Evolutionary conservation across 2,329 filamentous ascomycete genomes (phyloP).

Genomic region (Exophiala sp.): DNA sequence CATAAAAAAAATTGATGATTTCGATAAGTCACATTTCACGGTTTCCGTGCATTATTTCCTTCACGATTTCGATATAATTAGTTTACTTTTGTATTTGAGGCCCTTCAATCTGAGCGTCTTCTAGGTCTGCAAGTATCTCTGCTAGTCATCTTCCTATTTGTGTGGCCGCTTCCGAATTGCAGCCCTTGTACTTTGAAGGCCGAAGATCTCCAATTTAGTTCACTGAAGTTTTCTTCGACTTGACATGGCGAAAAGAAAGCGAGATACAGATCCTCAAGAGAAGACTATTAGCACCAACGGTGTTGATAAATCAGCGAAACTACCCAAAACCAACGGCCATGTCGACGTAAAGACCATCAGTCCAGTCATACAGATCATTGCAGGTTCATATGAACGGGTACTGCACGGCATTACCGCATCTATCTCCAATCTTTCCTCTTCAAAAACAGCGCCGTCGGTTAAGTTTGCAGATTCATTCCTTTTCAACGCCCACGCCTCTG

Average conservation of each 20-base stretch:
- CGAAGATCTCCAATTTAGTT: slow-evolving; percentile 8
- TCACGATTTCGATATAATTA: too few species aligned
- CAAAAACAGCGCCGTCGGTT: slow-evolving; percentile 38
- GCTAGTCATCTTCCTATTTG: background rate
- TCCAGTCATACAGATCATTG: slow-evolving; percentile 75
- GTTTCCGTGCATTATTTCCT: too few species aligned
- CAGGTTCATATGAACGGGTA: slow-evolving; percentile 89
- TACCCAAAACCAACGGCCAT: slow-evolving; percentile 31
- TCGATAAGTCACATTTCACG: too few species aligned
- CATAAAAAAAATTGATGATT: too few species aligned
- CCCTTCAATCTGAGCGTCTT: too few species aligned
- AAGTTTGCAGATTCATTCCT: slow-evolving; percentile 90
- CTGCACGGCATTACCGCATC: slow-evolving; percentile 86
- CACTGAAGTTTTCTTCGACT: slow-evolving; percentile 2
- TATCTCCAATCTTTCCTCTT: slow-evolving; percentile 43
- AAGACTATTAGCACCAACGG: slow-evolving; percentile 12
- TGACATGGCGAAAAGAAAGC: slow-evolving; percentile 46
- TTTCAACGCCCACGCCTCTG: slow-evolving; percentile 87
- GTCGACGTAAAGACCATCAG: slow-evolving; percentile 33
- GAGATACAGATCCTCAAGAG: slow-evolving; percentile 29
- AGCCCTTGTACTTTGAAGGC: background rate
- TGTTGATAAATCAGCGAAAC: slow-evolving; percentile 21
- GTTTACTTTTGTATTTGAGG: too few species aligned
- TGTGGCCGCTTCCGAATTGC: background rate
- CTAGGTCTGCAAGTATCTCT: too few species aligned